These are phyloP conservation scores for Xylariaceae sp. DNA, from an alignment of 2,329 filamentous ascomycete genomes.

Conservation along the genomic window DNA sequence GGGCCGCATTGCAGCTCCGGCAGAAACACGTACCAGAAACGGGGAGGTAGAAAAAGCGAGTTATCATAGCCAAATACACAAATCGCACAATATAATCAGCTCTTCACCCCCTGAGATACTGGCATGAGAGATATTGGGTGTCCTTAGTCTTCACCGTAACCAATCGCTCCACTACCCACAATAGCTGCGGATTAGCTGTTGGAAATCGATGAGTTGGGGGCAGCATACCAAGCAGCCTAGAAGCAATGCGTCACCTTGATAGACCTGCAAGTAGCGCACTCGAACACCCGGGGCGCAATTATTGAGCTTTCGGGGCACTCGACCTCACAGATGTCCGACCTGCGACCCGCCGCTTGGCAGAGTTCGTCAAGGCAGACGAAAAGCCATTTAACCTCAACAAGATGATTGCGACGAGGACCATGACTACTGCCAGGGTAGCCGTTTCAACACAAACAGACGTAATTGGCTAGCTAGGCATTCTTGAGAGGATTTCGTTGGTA, in stretches of 20 bases:
- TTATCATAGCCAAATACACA: not conserved
- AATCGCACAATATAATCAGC: not conserved
- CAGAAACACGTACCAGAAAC: not conserved
- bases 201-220: slow-evolving; percentile 1
- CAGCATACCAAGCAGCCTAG: not conserved
- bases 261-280: not conserved
- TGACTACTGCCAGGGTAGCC: not conserved
- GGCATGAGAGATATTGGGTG: not conserved
- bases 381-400: not conserved
- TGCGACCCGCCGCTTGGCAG: not conserved
- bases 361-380: not conserved
- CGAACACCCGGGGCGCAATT: not conserved
- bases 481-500: not conserved
- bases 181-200: not conserved
- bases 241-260: not conserved
- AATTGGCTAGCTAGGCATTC: not conserved
- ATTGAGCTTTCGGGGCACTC: not conserved
- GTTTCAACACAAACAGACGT: not conserved
- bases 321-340: not conserved
- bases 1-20: not conserved
- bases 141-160: not conserved
- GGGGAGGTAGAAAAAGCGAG: not conserved
- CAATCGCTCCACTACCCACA: not conserved
- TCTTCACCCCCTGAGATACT: not conserved
- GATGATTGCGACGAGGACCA: not conserved